Evolutionary conservation across 2,329 filamentous ascomycete species (phyloP).

Genomic region (Colletotrichum gloeosporioides): DNA sequence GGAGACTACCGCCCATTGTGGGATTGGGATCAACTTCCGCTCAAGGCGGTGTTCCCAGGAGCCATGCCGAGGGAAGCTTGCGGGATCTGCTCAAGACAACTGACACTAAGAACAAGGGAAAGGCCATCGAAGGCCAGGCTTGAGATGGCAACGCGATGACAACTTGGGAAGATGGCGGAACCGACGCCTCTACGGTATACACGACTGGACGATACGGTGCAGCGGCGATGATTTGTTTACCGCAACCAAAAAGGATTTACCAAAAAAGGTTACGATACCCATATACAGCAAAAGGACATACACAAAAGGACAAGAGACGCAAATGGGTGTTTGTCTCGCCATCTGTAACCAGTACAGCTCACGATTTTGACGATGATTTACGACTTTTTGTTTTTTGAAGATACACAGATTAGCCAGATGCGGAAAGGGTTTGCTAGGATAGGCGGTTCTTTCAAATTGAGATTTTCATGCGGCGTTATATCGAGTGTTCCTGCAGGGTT

Average conservation of each 20-base stretch:
- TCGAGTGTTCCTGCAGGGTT: background rate
- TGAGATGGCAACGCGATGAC: background rate
- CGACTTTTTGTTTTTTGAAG: background rate
- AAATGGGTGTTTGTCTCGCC: background rate
- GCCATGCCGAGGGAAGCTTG: constrained; percentile 62
- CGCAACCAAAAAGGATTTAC: background rate
- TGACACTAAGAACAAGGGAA: constrained; percentile 35
- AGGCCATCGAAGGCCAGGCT: constrained; percentile 29
- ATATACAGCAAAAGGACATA: constrained; percentile 14
- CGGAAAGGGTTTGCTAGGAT: background rate
- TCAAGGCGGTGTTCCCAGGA: constrained; percentile 32
- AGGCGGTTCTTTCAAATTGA: background rate
- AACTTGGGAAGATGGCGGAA: background rate
- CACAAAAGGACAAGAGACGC: background rate
- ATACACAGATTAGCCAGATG: background rate
- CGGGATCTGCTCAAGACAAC: constrained; percentile 53
- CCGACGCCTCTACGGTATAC: background rate
- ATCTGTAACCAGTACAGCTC: constrained; percentile 6
- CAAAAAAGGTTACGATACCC: constrained; percentile 3
- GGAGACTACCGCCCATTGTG: constrained; percentile 37
- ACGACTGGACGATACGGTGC: background rate
- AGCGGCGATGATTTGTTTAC: background rate
- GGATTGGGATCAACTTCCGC: constrained; percentile 23
- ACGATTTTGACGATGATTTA: constrained; percentile 8
- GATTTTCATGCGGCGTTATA: background rate